Conservation (phyloP, 176 grass and related monocot species). For the Zea mays region Zm-B73-REFERENCE-NAM-5.0 NC_050103.1:2617501-2618000, state of each 20-base stretch:
- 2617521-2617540: conserved; percentile 92
- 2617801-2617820: conserved; percentile 91
- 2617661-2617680: neutral
- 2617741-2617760: conserved; percentile 99
- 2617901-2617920: conserved; percentile 64
- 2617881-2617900: neutral
- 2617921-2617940: conserved; percentile 99
- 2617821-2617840: conserved; percentile 21
- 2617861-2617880: conserved; percentile 3
- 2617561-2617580: conserved; percentile 98
- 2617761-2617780: conserved; percentile 94
- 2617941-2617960: conserved; percentile 99
- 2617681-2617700: neutral
- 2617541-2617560: conserved; percentile 98
- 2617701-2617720: neutral
- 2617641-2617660: neutral
- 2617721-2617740: conserved; percentile 48
- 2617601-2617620: conserved; percentile 94
- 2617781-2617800: conserved; percentile 95
- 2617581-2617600: conserved; percentile 88
- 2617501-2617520: conserved; percentile 93
- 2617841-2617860: conserved; percentile 19
- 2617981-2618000: conserved; percentile 89
- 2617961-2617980: conserved; percentile 85
- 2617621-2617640: conserved; percentile 26